phyloP scores from a whole-genome alignment of 73 alveolate species.

The Loxodes magnus region DNA sequence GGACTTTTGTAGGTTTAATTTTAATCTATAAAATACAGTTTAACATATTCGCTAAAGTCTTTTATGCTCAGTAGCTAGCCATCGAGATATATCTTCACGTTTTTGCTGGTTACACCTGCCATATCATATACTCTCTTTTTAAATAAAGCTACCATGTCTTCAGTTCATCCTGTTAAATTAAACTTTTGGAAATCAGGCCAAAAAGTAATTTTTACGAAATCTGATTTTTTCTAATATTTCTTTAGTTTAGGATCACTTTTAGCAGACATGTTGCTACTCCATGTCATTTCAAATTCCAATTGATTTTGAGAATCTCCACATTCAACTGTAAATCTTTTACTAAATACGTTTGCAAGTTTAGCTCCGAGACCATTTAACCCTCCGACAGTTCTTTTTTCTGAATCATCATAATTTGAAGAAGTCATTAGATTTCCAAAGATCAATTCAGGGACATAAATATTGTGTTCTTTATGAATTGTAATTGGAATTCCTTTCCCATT shows the following conservation, averaged over 20 bases:
- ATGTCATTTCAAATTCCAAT: conserved; percentile 34
- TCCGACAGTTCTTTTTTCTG: conserved; percentile 89
- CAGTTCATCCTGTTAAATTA: conserved; percentile 80
- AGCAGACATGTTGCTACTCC: conserved; percentile 64
- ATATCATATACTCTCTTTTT: conserved; percentile 97
- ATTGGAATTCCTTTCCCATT: conserved; percentile 97
- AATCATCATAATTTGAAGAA: conserved; percentile 93
- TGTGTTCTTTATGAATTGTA: conserved; percentile 90
- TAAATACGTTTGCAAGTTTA: conserved; percentile 94
- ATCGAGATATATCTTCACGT: conserved; percentile 54
- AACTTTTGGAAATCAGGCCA: conserved; percentile 95
- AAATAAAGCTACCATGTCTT: conserved; percentile 80
- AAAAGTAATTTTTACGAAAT: conserved; percentile 85
- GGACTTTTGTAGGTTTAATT: too few species aligned
- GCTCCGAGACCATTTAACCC: conserved; percentile 99
- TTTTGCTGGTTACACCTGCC: conserved; percentile 94
- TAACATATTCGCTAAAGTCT: conserved; percentile 72
- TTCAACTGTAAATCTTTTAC: conserved; percentile 88
- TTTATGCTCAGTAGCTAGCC: conserved; percentile 53
- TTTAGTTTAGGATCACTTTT: conserved; percentile 53
- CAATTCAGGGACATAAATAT: conserved; percentile 94
- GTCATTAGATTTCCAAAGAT: conserved; percentile 97
- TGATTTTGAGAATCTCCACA: conserved; percentile 73
- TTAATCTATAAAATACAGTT: conserved; percentile 64
- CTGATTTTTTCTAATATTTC: conserved; percentile 41